Evolutionary conservation across 495 filamentous ascomycete species (phyloP), one percentile per base, ranked within the genome.

Genomic region (Talaromyces ruber): DNA sequence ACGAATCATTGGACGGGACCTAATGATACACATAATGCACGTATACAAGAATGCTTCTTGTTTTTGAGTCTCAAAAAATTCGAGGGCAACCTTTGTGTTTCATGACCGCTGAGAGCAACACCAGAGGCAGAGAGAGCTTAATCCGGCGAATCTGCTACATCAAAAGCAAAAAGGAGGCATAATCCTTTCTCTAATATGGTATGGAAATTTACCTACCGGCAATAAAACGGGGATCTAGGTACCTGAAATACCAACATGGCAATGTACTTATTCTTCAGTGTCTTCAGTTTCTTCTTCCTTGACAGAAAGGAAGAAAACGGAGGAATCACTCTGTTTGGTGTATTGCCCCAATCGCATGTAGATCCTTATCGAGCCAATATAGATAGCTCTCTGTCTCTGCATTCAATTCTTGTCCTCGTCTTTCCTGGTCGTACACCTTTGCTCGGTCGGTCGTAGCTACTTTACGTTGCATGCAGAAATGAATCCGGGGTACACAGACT

Each of bases 401-500:
- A 12, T 4, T 34, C 8, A n/a, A n/a, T 34, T 25, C 12, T 34
- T 57, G 26, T 30, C 54, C 14, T 9, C 24, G 28, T 32, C 53
- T 18, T 21, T 32, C 29, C 18, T 6, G 29, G 16, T 24, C 26
- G 18, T 30, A 34, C 14, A 16, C 14, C n/a, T n/a, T 57, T 21
- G 54, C 18, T 34, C 34, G 14, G n/a, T 57, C 54, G 54, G 34
- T 57, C 29, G 54, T 57, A 8, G 54, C 26, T 57, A 30, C 54
- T 9, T 34, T 34, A 25, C 24, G 54, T 57, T 57, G 54, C 54
- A 57, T 30, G 26, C 26, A 57, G 29, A 34, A 57, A n/a, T 57
- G 54, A 34, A 34, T 57, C 16, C 12, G 54, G 54, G 54, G 54
- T 57, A 34, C 54, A 57, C 54, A 57, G 24, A 57, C 14, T 34